phyloP scores from a whole-genome alignment of 139 green algal species.

The Asterochloris sp. region DNA sequence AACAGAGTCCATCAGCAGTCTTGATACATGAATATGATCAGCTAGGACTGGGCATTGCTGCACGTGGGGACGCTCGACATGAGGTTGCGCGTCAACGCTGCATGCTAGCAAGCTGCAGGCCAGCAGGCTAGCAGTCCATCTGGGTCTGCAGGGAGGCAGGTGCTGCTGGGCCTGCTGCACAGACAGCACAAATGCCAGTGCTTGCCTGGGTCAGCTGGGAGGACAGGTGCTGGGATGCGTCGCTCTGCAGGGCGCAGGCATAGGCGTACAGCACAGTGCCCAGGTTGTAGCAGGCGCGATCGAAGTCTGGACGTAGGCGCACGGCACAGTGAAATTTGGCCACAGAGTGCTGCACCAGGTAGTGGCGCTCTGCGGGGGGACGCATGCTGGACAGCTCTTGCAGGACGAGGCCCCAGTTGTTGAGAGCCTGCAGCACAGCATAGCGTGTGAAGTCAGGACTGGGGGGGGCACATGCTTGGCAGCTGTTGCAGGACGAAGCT shows the following conservation, averaged over 20 bases:
- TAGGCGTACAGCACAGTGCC: constrained; percentile 76
- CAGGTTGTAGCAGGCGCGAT: constrained; percentile 76
- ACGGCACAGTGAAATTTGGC: constrained; percentile 69
- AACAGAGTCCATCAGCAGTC: not conserved
- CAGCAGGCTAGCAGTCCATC: not conserved
- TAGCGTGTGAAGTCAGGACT: too few species aligned
- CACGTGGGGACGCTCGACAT: not conserved
- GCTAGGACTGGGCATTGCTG: not conserved
- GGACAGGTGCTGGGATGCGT: constrained; percentile 12
- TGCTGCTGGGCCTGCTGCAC: not conserved
- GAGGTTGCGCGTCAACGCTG: not conserved
- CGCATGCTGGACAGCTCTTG: constrained; percentile 48
- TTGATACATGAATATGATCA: not conserved
- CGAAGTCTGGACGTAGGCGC: constrained; percentile 64
- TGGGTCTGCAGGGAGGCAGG: not conserved
- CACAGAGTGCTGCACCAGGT: constrained; percentile 45
- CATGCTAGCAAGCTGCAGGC: not conserved
- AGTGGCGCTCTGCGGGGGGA: constrained; percentile 22
- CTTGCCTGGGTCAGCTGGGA: too few species aligned
- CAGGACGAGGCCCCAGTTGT: constrained; percentile 83
- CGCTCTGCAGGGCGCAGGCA: constrained; percentile 51
- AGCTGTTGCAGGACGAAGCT: too few species aligned
- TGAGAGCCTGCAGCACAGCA: constrained; percentile 49
- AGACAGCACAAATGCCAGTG: not conserved
- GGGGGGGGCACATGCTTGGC: too few species aligned